Conservation (phyloP, 495 filamentous ascomycete species). For the Endocarpon pusillum region DNA sequence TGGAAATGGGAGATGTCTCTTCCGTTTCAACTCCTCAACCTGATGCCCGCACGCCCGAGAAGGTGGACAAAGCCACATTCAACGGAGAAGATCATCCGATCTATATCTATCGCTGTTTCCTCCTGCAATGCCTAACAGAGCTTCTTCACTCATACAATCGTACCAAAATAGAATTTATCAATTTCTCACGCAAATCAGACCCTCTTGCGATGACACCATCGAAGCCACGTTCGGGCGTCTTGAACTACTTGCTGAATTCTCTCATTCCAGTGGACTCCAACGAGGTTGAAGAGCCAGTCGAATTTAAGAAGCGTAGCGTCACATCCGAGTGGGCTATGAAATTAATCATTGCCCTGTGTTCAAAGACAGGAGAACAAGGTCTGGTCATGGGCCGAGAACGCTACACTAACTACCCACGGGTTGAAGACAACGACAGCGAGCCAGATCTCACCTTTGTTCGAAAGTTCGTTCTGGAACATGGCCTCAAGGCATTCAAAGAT, state of each 20-base stretch:
- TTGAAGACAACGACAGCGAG: conserved; percentile 61
- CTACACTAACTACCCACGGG: conserved; percentile 27
- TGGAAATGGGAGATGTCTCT: conserved; percentile 29
- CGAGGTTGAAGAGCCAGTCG: conserved; percentile 53
- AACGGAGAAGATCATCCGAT: conserved; percentile 89
- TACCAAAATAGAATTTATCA: conserved; percentile 95
- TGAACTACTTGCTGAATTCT: conserved; percentile 83
- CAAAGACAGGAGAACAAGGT: conserved; percentile 61
- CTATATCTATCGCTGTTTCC: conserved; percentile 89
- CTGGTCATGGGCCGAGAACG: conserved; percentile 19
- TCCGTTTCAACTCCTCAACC: conserved; percentile 14
- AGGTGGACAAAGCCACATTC: conserved; percentile 59
- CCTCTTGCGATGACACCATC: conserved; percentile 72
- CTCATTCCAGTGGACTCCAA: conserved; percentile 66
- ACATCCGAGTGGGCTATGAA: conserved; percentile 74
- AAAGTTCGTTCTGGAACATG: conserved; percentile 85
- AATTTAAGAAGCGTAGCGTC: conserved; percentile 63
- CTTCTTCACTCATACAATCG: conserved; percentile 86
- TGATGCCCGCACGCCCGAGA: conserved; percentile 35
- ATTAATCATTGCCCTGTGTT: conserved; percentile 70
- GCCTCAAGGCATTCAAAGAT: conserved; percentile 82
- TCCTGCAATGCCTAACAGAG: conserved; percentile 85
- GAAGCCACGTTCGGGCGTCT: conserved; percentile 79
- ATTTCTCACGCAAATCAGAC: conserved; percentile 81
- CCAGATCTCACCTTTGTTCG: conserved; percentile 81